Evolutionary conservation across 164 flowering plant species (phyloP).

Genomic region (Tetrastigma voinierianum): DNA sequence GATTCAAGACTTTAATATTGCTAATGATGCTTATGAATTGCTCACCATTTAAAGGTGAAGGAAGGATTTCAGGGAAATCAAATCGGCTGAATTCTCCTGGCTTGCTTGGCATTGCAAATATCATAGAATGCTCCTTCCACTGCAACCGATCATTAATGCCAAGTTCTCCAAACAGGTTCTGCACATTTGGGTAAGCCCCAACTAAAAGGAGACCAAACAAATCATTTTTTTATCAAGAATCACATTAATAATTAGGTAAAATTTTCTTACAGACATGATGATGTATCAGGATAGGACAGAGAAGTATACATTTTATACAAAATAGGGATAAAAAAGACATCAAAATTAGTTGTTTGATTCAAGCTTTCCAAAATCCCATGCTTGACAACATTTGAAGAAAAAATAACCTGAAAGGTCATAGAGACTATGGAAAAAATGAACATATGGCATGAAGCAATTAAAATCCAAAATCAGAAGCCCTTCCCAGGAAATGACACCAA

Average conservation of each 20-base stretch:
- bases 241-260: neutral
- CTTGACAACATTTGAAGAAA: neutral
- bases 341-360: neutral
- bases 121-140: conserved; percentile 99
- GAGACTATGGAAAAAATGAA: neutral
- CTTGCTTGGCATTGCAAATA: conserved; percentile 96
- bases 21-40: neutral
- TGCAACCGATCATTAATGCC: conserved; percentile 92
- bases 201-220: conserved; percentile 31
- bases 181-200: conserved; percentile 98
- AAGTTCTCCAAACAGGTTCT: conserved; percentile 93
- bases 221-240: neutral
- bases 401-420: neutral
- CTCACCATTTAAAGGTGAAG: conserved; percentile 93
- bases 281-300: neutral
- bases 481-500: neutral
- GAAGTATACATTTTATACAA: neutral
- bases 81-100: conserved; percentile 97
- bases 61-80: conserved; percentile 87
- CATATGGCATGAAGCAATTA: neutral
- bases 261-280: too few species aligned
- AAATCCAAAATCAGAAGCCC: neutral
- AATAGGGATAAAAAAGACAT: neutral
- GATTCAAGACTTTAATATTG: neutral
- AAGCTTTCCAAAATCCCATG: neutral